Percentiles rank a stretch among this genome's conserved stretches.
Conservation (phyloP, 345 rosid genomes). For the Moringa oleifera region DNA sequence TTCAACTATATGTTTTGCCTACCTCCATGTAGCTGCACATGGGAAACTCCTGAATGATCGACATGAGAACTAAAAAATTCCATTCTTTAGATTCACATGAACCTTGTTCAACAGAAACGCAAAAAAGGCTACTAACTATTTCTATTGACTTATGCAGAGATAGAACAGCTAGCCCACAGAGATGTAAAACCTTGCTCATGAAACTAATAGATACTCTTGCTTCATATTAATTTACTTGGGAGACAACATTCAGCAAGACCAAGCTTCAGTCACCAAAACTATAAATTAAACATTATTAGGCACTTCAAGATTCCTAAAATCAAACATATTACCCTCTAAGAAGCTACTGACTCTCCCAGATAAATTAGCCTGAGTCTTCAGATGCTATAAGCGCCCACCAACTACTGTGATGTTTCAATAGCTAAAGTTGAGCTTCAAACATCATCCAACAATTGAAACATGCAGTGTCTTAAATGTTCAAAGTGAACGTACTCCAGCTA, state of each 20-base stretch:
- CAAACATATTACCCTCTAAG: neutral
- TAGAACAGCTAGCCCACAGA: neutral
- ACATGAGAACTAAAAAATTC: neutral
- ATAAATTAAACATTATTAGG: neutral
- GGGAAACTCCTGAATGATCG: neutral
- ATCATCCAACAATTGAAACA: neutral
- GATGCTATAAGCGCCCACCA: neutral
- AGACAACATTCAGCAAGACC: neutral
- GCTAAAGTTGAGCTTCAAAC: neutral
- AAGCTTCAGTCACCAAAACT: neutral
- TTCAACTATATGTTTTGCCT: neutral
- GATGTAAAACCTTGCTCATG: neutral
- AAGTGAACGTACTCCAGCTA: neutral
- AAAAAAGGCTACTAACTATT: neutral
- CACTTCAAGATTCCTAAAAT: neutral
- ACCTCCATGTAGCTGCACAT: neutral
- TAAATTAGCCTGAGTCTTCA: neutral
- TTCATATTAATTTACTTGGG: neutral
- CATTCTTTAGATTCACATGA: neutral
- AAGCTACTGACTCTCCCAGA: neutral
- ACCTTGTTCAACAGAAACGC: neutral
- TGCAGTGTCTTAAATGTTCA: neutral
- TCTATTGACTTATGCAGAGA: neutral
- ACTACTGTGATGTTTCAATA: neutral
- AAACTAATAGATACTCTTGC: neutral